Conservation (phyloP, 345 rosid genomes). For the Eucalyptus fibrosa region DNA sequence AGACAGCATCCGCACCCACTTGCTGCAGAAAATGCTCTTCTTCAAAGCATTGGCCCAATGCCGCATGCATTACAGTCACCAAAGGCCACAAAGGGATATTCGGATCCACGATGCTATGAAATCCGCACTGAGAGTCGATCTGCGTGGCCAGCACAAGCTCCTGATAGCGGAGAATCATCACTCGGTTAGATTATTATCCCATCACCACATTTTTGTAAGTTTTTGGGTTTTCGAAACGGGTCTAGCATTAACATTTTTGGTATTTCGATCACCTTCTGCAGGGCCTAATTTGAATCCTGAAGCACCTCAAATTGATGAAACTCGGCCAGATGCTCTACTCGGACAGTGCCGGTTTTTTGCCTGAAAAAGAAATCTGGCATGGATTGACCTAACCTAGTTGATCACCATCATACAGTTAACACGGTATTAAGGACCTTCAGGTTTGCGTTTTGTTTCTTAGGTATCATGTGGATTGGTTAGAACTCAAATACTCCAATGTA, state of each 20-base stretch:
- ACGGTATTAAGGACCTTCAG: background rate
- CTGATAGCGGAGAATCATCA: background rate
- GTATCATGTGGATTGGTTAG: background rate
- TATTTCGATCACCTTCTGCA: background rate
- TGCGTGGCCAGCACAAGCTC: background rate
- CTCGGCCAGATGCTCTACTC: background rate
- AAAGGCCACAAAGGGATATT: background rate
- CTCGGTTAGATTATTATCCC: background rate
- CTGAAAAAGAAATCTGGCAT: background rate
- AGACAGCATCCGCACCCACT: background rate
- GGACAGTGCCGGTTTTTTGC: background rate
- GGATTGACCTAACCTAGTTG: background rate
- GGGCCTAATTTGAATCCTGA: background rate
- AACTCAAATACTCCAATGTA: background rate
- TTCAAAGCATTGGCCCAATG: background rate
- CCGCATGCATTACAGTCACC: background rate
- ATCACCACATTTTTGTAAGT: background rate
- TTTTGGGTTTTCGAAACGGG: background rate
- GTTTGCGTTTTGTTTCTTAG: background rate
- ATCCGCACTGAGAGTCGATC: background rate
- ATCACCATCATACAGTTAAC: background rate
- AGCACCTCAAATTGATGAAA: background rate
- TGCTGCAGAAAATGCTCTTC: background rate
- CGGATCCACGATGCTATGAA: background rate
- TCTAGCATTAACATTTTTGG: background rate